Conservation (phyloP, 768 basidiomycete species). For the Rubroboletus pulcherrimus region DNA sequence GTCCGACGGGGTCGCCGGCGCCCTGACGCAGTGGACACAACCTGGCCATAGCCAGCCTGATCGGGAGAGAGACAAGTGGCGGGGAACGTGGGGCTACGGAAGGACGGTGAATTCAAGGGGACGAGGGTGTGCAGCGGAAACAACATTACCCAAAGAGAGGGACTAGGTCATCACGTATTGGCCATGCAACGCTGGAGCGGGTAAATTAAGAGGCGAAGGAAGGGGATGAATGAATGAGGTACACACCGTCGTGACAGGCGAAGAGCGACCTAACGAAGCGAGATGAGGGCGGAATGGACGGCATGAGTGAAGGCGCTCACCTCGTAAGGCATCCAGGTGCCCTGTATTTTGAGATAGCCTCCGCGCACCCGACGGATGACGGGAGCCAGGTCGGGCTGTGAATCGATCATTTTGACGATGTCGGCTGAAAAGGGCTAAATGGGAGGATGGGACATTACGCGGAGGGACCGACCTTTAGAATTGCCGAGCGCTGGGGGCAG, state of each 20-base stretch:
- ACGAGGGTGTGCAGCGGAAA: not conserved
- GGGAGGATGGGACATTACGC: slow-evolving; percentile 9
- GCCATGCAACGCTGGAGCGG: slow-evolving; percentile 71
- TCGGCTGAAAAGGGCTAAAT: slow-evolving; percentile 54
- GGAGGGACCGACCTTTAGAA: slow-evolving; percentile 63
- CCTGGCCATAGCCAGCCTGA: slow-evolving; percentile 83
- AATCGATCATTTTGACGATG: slow-evolving; percentile 91
- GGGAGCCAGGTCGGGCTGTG: slow-evolving; percentile 80
- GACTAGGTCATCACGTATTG: slow-evolving; percentile 79
- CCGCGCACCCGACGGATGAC: slow-evolving; percentile 82
- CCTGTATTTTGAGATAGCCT: slow-evolving; percentile 88
- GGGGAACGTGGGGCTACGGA: slow-evolving; percentile 73
- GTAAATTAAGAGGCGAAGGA: slow-evolving; percentile 10
- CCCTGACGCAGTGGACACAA: slow-evolving; percentile 58
- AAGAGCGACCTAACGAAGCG: slow-evolving; percentile 60
- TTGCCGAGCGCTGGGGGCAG: slow-evolving; percentile 65
- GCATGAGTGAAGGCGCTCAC: slow-evolving; percentile 36
- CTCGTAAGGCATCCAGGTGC: slow-evolving; percentile 93
- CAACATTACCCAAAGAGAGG: slow-evolving; percentile 78
- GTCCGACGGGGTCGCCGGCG: slow-evolving; percentile 59
- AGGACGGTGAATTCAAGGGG: slow-evolving; percentile 16
- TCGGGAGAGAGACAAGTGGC: slow-evolving; percentile 80
- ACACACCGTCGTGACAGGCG: slow-evolving; percentile 74
- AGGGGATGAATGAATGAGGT: slow-evolving; percentile 14
- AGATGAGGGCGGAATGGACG: slow-evolving; percentile 21